These are phyloP conservation scores for Dipteronia sinensis DNA, from an alignment of 345 rosid species.

Conservation along the genomic window DNA sequence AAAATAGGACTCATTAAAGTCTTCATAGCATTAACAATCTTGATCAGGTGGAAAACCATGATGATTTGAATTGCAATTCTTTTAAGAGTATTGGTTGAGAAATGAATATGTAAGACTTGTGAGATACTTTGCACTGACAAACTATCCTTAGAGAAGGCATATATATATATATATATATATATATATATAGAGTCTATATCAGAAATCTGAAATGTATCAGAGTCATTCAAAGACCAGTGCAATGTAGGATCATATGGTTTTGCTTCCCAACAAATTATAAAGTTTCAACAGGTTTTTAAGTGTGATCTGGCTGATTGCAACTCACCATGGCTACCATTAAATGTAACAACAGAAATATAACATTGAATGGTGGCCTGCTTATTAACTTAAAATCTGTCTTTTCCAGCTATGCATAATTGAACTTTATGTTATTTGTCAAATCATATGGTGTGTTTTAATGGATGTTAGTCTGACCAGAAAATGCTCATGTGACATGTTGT, in stretches of 20 bases:
- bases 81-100: background rate
- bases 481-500: conserved; percentile 1
- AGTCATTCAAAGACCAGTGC: background rate
- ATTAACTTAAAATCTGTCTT: no score
- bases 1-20: background rate
- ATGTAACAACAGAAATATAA: background rate
- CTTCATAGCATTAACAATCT: background rate
- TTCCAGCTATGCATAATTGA: no score
- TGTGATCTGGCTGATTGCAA: background rate
- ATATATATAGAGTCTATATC: background rate
- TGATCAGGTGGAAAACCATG: background rate
- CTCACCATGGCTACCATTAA: background rate
- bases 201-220: background rate
- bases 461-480: background rate
- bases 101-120: background rate
- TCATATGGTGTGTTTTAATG: background rate
- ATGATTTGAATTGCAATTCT: background rate
- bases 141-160: background rate
- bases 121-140: background rate
- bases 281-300: background rate
- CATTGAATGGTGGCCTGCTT: background rate
- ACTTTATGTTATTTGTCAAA: background rate
- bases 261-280: background rate
- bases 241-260: conserved; percentile 1
- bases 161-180: background rate